phyloP scores from a whole-genome alignment of 1,284 basidiomycete species.

The Cystobasidiaceae sp. region DNA sequence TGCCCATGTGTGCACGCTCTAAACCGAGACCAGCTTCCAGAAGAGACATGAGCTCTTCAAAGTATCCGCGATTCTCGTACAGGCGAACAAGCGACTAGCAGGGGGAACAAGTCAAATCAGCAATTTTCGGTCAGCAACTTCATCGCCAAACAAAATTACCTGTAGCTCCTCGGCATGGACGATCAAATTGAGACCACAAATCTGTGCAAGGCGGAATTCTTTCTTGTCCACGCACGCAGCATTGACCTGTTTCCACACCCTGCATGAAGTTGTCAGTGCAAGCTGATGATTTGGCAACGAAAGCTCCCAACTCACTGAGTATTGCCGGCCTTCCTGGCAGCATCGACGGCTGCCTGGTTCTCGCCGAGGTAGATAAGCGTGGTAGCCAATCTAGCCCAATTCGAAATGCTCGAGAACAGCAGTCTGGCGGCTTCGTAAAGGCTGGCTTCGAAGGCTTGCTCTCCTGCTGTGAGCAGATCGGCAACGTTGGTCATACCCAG shows the following conservation, averaged over 20 bases:
- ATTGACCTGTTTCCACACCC: constrained; percentile 99
- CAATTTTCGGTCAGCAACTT: background rate
- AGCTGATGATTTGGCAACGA: constrained; percentile 17
- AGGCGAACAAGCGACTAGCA: constrained; percentile 63
- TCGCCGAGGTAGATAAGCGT: constrained; percentile 98
- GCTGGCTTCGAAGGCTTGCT: constrained; percentile 99
- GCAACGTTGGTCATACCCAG: constrained; percentile 98
- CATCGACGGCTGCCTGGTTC: constrained; percentile 96
- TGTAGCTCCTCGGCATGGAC: constrained; percentile 72
- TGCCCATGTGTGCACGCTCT: constrained; percentile 84
- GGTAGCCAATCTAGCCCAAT: constrained; percentile 96
- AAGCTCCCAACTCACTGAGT: constrained; percentile 66
- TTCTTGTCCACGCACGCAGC: constrained; percentile 95
- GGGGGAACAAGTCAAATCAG: background rate
- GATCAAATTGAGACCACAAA: constrained; percentile 80
- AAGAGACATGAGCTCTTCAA: constrained; percentile 85
- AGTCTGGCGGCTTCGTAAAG: constrained; percentile 96
- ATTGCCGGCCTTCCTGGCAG: constrained; percentile 96
- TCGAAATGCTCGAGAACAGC: constrained; percentile 92
- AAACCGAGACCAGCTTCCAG: constrained; percentile 92
- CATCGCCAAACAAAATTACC: constrained; percentile 4
- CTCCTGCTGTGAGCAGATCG: constrained; percentile 65
- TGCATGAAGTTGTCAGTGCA: constrained; percentile 41
- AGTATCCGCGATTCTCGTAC: constrained; percentile 88
- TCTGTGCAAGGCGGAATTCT: constrained; percentile 96